These are phyloP conservation scores for Panaeolus cyanescens DNA, from an alignment of 768 basidiomycete genomes.

Conservation along the genomic window DNA sequence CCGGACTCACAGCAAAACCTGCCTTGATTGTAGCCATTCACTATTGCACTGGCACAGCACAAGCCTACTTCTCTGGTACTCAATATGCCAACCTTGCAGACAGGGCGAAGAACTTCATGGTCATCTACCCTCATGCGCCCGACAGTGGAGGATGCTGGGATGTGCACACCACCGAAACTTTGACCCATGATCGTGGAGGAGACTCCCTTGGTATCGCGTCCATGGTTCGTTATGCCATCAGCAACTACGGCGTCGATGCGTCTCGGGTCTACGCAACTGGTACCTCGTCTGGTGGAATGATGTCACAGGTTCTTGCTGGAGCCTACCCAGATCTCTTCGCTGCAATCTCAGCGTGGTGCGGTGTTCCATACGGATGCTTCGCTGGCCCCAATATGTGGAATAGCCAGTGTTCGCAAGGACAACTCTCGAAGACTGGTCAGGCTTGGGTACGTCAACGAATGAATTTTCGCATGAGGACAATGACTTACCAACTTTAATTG, in stretches of 20 bases:
- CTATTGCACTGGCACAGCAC: slow-evolving; percentile 17
- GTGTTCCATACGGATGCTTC: slow-evolving; percentile 58
- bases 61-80: slow-evolving; percentile 51
- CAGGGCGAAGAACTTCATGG: slow-evolving; percentile 44
- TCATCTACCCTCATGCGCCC: slow-evolving; percentile 49
- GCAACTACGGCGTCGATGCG: slow-evolving; percentile 45
- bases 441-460: slow-evolving; percentile 36
- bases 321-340: slow-evolving; percentile 56
- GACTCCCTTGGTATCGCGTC: slow-evolving; percentile 54
- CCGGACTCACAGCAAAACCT: not conserved
- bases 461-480: not conserved
- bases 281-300: slow-evolving; percentile 58
- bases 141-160: slow-evolving; percentile 52
- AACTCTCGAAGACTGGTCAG: slow-evolving; percentile 42
- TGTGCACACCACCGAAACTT: slow-evolving; percentile 46
- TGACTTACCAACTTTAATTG: not conserved
- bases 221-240: slow-evolving; percentile 47
- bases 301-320: slow-evolving; percentile 57
- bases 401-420: slow-evolving; percentile 44
- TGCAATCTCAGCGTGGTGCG: slow-evolving; percentile 51
- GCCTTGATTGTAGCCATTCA: not conserved
- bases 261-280: slow-evolving; percentile 52
- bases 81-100: slow-evolving; percentile 51
- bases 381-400: slow-evolving; percentile 48
- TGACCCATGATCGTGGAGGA: slow-evolving; percentile 56